Conservation (phyloP, 2,329 filamentous ascomycete species). For the Magnaporthiopsis poae region DNA sequence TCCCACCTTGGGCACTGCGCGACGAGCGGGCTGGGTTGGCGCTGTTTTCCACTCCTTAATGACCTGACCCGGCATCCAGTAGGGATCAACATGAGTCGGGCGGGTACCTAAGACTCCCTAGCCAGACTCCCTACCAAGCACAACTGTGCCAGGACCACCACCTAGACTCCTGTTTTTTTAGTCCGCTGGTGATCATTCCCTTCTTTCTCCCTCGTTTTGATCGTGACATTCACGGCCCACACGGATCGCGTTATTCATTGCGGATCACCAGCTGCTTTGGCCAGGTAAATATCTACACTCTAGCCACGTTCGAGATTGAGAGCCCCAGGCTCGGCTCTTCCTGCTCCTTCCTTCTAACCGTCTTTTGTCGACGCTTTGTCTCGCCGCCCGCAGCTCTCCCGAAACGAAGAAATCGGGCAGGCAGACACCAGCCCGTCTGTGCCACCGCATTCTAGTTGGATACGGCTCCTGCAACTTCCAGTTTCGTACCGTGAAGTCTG, state of each 20-base stretch:
- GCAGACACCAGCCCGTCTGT: background rate
- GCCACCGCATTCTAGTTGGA: background rate
- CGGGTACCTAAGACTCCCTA: background rate
- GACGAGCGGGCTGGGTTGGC: background rate
- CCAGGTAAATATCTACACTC: background rate
- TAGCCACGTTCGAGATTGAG: background rate
- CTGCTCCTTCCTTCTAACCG: background rate
- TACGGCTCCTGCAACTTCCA: background rate
- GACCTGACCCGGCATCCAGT: background rate
- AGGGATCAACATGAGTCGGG: background rate
- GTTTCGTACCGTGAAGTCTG: background rate
- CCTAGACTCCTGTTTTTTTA: background rate
- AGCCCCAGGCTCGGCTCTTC: background rate
- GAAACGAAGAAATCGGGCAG: background rate
- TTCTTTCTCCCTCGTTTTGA: background rate
- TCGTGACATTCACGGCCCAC: background rate
- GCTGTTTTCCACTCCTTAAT: background rate
- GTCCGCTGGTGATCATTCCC: background rate
- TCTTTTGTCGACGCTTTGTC: background rate
- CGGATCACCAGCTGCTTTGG: background rate
- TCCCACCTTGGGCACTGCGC: background rate
- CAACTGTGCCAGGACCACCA: background rate
- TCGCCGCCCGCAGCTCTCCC: background rate
- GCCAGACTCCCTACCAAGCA: background rate
- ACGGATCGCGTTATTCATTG: background rate